Percentiles rank a stretch among this genome's conserved stretches.
Conservation (phyloP, 2,329 filamentous ascomycete genomes). For the Aureobasidium sp. region DNA sequence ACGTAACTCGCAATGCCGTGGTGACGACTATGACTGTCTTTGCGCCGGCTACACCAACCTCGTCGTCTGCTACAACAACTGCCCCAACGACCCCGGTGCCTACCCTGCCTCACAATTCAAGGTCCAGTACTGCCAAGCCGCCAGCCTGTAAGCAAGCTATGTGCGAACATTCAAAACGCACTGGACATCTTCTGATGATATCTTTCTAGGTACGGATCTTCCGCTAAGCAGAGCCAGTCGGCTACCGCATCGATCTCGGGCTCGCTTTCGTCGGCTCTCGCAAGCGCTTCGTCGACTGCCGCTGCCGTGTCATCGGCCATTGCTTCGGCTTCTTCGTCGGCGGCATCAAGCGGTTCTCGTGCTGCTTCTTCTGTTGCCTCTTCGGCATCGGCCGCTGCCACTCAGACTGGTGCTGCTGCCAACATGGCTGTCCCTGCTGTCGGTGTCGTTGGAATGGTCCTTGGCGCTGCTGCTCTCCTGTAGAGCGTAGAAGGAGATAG, state of each 20-base stretch:
- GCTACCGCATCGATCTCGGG: slow-evolving; percentile 5
- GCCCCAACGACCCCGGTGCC: slow-evolving; percentile 37
- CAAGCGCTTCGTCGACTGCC: background rate
- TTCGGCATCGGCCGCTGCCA: background rate
- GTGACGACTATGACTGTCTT: slow-evolving; percentile 50
- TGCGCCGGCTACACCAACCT: slow-evolving; percentile 46
- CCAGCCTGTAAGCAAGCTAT: slow-evolving; percentile 1
- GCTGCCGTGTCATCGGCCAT: background rate
- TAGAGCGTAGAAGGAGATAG: background rate
- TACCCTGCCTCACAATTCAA: slow-evolving; percentile 13
- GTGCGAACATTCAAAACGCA: too few relatives aligned
- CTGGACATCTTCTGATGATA: background rate
- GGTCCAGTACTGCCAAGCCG: slow-evolving; percentile 17
- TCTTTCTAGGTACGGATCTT: slow-evolving; percentile 5
- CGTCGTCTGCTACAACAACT: slow-evolving; percentile 55
- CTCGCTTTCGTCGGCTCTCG: slow-evolving; percentile 1
- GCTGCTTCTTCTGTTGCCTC: background rate
- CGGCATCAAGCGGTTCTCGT: background rate
- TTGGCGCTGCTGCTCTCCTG: slow-evolving; percentile 18
- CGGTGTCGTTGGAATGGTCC: slow-evolving; percentile 13
- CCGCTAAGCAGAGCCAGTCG: background rate
- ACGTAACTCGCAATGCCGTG: slow-evolving; percentile 38
- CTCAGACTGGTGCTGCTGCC: slow-evolving; percentile 15
- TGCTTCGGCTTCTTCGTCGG: background rate
- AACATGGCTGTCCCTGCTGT: slow-evolving; percentile 12